Conservation (phyloP, 2,329 filamentous ascomycete species). For the Ceratocystis diversiconidia region DNA sequence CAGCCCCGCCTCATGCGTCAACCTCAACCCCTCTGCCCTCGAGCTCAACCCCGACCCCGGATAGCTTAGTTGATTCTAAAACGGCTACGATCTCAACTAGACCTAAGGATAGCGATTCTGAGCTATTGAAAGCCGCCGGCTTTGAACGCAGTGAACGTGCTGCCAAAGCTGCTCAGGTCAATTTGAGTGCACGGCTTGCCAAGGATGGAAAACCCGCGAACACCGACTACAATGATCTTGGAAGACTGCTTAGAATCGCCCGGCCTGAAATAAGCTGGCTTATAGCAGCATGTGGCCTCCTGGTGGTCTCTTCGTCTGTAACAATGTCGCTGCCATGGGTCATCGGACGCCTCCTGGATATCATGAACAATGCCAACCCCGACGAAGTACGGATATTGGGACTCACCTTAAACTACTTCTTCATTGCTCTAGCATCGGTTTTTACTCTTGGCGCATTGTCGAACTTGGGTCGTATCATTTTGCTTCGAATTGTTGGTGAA, state of each 20-base stretch:
- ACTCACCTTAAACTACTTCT: constrained; percentile 75
- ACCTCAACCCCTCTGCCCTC: constrained; percentile 4
- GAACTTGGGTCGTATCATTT: constrained; percentile 87
- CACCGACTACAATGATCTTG: constrained; percentile 57
- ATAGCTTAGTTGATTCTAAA: constrained; percentile 10
- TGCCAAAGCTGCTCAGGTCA: constrained; percentile 72
- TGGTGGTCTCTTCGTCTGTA: constrained; percentile 79
- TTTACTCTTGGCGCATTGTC: constrained; percentile 73
- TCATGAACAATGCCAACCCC: constrained; percentile 54
- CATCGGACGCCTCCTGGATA: constrained; percentile 87
- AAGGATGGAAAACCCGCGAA: constrained; percentile 53
- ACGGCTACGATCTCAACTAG: background rate
- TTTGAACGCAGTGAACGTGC: constrained; percentile 68
- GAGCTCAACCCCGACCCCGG: constrained; percentile 5
- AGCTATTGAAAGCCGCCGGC: constrained; percentile 31
- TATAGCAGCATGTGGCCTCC: constrained; percentile 62
- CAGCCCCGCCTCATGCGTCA: constrained; percentile 5
- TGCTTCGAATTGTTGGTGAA: constrained; percentile 87
- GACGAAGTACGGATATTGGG: constrained; percentile 64
- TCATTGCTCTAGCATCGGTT: constrained; percentile 60
- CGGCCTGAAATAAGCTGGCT: constrained; percentile 70
- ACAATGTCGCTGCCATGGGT: constrained; percentile 96
- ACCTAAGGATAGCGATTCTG: constrained; percentile 24
- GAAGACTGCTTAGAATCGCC: constrained; percentile 79
- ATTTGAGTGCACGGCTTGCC: constrained; percentile 72